These are phyloP conservation scores for Sequoia sempervirens DNA, from an alignment of 75 land plant species.

Conservation along the genomic window DNA sequence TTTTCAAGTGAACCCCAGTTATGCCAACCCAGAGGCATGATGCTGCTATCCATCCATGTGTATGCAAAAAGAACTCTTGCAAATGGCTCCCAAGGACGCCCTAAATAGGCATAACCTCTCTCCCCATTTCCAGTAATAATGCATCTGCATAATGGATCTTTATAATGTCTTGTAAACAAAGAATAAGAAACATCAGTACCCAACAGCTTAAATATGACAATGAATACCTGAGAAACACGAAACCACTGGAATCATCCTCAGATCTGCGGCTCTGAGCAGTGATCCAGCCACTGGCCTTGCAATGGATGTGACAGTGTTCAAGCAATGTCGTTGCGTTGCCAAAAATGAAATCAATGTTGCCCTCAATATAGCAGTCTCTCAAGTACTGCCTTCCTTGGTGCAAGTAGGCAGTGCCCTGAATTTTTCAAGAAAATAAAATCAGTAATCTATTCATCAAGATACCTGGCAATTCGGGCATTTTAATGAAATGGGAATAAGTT, in stretches of 20 bases:
- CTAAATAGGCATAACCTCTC: slow-evolving; percentile 15
- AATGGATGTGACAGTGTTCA: slow-evolving; percentile 30
- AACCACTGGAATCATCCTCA: slow-evolving; percentile 12
- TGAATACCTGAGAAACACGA: slow-evolving; percentile 21
- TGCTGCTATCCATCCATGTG: slow-evolving; percentile 31
- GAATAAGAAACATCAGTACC: neutral
- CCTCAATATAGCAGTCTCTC: slow-evolving; percentile 25
- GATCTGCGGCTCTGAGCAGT: slow-evolving; percentile 24
- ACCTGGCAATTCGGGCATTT: neutral
- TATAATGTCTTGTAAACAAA: neutral
- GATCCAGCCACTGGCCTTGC: slow-evolving; percentile 22
- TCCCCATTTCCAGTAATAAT: slow-evolving; percentile 21
- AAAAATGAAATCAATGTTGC: slow-evolving; percentile 26
- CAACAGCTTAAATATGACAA: neutral
- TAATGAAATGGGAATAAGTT: neutral
- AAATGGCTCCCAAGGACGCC: slow-evolving; percentile 26
- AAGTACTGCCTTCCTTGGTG: slow-evolving; percentile 24
- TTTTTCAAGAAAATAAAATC: neutral
- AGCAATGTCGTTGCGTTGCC: slow-evolving; percentile 27
- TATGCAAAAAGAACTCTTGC: slow-evolving; percentile 26
- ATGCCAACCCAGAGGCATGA: slow-evolving; percentile 24
- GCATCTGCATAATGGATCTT: slow-evolving; percentile 11
- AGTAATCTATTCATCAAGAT: neutral
- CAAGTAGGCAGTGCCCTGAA: slow-evolving; percentile 20
- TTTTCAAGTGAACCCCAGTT: slow-evolving; percentile 22